phyloP scores from a whole-genome alignment of 352 stramenopile species.

The Pythium pyrilobum region DNA sequence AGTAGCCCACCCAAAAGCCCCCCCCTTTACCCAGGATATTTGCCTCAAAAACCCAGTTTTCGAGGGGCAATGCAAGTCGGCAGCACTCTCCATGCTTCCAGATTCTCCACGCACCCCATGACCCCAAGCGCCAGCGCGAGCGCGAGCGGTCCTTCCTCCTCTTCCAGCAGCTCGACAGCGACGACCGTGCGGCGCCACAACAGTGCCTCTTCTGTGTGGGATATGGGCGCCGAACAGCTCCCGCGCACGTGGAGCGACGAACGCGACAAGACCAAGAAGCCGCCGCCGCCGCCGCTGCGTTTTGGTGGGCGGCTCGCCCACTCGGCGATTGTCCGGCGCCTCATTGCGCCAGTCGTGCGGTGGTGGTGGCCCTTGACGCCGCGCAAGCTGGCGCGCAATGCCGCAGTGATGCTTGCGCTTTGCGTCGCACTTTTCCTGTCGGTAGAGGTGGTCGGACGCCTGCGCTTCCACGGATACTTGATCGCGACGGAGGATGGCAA shows the following conservation, averaged over 20 bases:
- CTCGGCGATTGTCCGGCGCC: constrained; percentile 3
- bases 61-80: background rate
- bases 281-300: background rate
- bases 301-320: background rate
- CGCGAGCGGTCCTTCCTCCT: background rate
- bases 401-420: constrained; percentile 23
- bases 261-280: constrained; percentile 8
- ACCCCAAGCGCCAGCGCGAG: background rate
- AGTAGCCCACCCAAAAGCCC: background rate
- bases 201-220: background rate
- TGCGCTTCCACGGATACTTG: constrained; percentile 58
- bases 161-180: background rate
- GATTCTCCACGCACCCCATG: no score
- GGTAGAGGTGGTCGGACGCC: constrained; percentile 40
- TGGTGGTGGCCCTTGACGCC: constrained; percentile 19
- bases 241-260: constrained; percentile 14
- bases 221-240: constrained; percentile 1
- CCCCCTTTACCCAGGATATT: no score
- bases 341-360: constrained; percentile 9
- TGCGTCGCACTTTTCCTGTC: constrained; percentile 19
- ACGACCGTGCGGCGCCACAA: background rate
- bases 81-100: no score
- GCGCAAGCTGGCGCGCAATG: constrained; percentile 14
- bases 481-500: constrained; percentile 26
- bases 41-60: background rate